Evolutionary conservation across 1,284 basidiomycete species (phyloP), one percentile per base, ranked within the genome.

Genomic region (Ganoderma lingzhi): DNA sequence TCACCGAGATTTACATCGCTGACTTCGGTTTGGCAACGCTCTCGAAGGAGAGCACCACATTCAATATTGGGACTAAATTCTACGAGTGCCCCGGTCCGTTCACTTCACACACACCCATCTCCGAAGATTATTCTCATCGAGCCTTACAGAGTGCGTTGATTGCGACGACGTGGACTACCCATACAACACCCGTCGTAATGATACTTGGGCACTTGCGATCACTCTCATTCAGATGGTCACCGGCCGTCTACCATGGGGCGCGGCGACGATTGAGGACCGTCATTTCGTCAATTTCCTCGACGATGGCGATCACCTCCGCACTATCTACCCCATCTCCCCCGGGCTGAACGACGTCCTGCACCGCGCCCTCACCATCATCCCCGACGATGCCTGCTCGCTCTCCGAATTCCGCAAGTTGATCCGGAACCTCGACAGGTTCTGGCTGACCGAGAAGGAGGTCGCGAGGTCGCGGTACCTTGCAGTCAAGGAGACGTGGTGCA

Each of bases 191-290:
- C 84, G 84, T 23, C 86, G 90, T 65, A 93, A 91, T 78, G 97
- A 99, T 77, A 88, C 97, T 70, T 98, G 97, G 97, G 92, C 96
- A 6, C 85, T 98, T 19, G 80, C 77, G 6, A 68, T 80, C 55
- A 78, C 79, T 51, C 74, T 81, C 30, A 45, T 77, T 64, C 97
- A 97, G 80, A 88, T 99, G 81, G 90, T 95, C 45, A 93, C 93
- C 68, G 93, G 93, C n/a, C 88, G 92, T 39, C 94, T 93, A 76
- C 96, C 96, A 2, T 98, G 97, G 97, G 86, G 88, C 70, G 84
- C 87, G 75, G 96, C 97, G 1, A 88, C 85, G 53, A 79, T 85
- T 5, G 82, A 86, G 42, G 96, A 98, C 80, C 86, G 88, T 58
- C 91, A 89, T 41, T 97, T 94, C 83, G 78, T 39, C 32, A 45